phyloP scores from a whole-genome alignment of 148 eudicot genomes.

The Rhododendron vialii region DNA sequence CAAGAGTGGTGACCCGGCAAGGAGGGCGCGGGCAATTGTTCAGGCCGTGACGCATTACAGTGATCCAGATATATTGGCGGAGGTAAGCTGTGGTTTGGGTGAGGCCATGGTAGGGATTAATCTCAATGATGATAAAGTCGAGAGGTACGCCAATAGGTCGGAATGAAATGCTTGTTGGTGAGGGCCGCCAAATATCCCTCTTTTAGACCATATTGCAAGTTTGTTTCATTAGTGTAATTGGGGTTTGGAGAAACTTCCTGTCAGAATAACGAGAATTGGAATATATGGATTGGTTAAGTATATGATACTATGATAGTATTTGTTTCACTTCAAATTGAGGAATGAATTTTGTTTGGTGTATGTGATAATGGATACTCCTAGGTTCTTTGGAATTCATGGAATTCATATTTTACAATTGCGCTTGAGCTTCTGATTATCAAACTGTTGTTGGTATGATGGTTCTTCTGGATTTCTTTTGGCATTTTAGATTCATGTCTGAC shows the following conservation, averaged over 20 bases:
- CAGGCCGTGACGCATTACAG: constrained; percentile 91
- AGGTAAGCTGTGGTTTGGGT: constrained; percentile 78
- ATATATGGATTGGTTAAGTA: background rate
- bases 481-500: background rate
- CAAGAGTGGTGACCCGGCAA: constrained; percentile 72
- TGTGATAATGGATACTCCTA: background rate
- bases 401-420: background rate
- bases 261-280: background rate
- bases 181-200: background rate
- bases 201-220: background rate
- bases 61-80: constrained; percentile 68
- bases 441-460: background rate
- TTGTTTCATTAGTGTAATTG: background rate
- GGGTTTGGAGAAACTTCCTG: background rate
- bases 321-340: background rate
- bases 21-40: constrained; percentile 68
- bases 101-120: constrained; percentile 91
- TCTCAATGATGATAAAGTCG: constrained; percentile 62
- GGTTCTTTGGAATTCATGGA: background rate
- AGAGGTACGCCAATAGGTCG: constrained; percentile 71
- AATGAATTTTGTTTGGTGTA: background rate
- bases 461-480: background rate
- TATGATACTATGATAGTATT: background rate
- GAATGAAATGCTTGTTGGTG: constrained; percentile 28
- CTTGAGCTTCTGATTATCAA: background rate